Evolutionary conservation across 2,329 filamentous ascomycete genomes (phyloP), one percentile per base, ranked within the genome.

Genomic region (Venturia effusa): DNA sequence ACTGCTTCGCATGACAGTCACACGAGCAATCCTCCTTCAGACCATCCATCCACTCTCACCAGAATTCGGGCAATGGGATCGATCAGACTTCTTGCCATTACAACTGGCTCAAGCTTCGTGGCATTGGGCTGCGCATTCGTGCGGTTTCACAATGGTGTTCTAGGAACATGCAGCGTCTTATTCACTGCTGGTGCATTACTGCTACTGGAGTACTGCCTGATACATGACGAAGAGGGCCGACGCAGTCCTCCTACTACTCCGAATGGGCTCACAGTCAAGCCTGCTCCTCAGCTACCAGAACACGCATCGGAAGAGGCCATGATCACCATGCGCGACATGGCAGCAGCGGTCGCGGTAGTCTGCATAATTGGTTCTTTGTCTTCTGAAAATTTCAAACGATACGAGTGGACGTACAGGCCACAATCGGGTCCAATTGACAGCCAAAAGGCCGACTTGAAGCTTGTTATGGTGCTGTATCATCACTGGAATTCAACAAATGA

Each of bases 101-200:
- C 73, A 39, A 76, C 74, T 0, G 64, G 73, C 15, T 73, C 74
- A 37, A 76, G 75, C 1, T 67, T 73, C 30, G 69, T 72, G 7
- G 74, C 72, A 4, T 69, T 77, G n/a, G 72, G 69, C 22, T 67
- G 71, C 19, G 66, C 70, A 34, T 74, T 71, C 51, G 71, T 70
- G 32, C 71, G 73, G 2, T 71, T 72, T 8, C 67, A 75, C 0
- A 73, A 72, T 7, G 68, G 73, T 19, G 73, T 74, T 4, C 71
- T 80, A 8, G 77, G 77, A 5, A 65, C 79, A 19, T 77, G 76
- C 51, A 74, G 76, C 67, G 73, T 74, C 30, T 68, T 79, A 13
- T 74, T 78, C 59, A 70, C 71, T 22, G 76, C 73, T 3, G 67
- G 73, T 5, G 76, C 76, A 13, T 69, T 79, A n/a, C 68, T 76